Evolutionary conservation across 257 asterid genomes (phyloP), one percentile per base, ranked within the genome.

Genomic region (Scutellaria minor): DNA sequence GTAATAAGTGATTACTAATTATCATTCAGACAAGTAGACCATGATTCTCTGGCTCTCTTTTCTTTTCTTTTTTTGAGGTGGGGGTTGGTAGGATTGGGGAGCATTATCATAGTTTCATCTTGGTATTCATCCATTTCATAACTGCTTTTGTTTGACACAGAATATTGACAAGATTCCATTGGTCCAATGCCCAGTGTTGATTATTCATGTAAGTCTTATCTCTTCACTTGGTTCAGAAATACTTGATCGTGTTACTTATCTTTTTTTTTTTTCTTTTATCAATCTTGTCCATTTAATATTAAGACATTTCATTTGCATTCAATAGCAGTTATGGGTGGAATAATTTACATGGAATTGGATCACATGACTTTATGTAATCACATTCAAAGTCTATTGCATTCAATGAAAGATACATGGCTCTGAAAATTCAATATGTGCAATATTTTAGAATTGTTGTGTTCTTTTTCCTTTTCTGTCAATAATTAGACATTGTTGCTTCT

Each of bases 161-260:
- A 93, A 93, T 80, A 84, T 93, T 67, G 98, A 93, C 85, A 93
- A 93, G 79, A 90, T 93, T 72, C 92, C 92, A 4, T 75, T 84
- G 74, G 96, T 93, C 74, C 88, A 83, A 24, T 90, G 96, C 79
- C 98, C 98, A 15, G 96, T 93, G 48, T 81, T 93, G 85, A 82
- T 93, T 77, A 93, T 93, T 77, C 98, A 93, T 83, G 98, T 93
- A 83, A 89, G 98, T 80, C 35, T 18, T 64, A 55, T 63, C 64
- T 40, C 68, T 54, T 71, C 53, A 15, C 62, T 15, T 53, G 64
- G 39, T 68, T 62, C 54, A 37, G 12, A 53, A 74, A n/a, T 54
- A 71, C 44, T 66, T 75, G 57, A 15, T 45, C 27, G 22, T 39
- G 18, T 6, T 68, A 11, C 55, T 22, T 42, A 42, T 14, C 51